Base-by-base conservation (phyloP, 192 early-diverging fungal genomes). In the Rhizoclosmatium sp. region DNA sequence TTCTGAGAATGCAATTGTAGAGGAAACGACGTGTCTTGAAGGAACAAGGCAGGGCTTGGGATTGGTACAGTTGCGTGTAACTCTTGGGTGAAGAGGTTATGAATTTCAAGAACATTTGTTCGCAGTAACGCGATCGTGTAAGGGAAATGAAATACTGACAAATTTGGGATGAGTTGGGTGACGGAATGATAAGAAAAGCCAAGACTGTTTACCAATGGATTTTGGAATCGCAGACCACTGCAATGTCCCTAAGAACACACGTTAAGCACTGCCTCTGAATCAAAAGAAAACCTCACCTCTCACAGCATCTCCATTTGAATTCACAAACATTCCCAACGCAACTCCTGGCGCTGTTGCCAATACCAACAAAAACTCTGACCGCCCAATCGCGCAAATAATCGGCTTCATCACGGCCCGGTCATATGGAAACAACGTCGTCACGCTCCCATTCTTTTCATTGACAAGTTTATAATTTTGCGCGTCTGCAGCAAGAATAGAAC, bases 291-390 rank as follows among this genome's bases (percentile, higher is more conserved):
- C 69, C n/a, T 82, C 84, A 75, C 93, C 94, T 71, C 93, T 85
- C 10, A 94, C 86, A 44, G 95, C 88, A 47, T 95, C 93, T 0
- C 95, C 93, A 7, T 76, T 72, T 4, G 82, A 82, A 47, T 88
- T 84, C 3, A 95, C 87, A 83, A 96, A 94, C 21, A 95, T 87
- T 41, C 95, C 95, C 39, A 96, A 72, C 1, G 86, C 88, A 56
- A 83, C 40, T 4, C 76, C 78, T 67, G 87, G 84, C 4, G 80
- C 74, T 47, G 85, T 82, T 3, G 83, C 88, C 47, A 88, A 89
- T 5, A 89, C 92, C 3, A 96, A 80, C 62, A 96, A 76, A 75
- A 93, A 96, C 78, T 96, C 95, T 58, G 85, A 85, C 23, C 88
- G 82, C 23, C 80, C 83, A 23, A 93, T 85, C 1, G 88, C 86